phyloP scores from a whole-genome alignment of 2,329 filamentous ascomycete genomes.

The Plenodomus biglobosus region DNA sequence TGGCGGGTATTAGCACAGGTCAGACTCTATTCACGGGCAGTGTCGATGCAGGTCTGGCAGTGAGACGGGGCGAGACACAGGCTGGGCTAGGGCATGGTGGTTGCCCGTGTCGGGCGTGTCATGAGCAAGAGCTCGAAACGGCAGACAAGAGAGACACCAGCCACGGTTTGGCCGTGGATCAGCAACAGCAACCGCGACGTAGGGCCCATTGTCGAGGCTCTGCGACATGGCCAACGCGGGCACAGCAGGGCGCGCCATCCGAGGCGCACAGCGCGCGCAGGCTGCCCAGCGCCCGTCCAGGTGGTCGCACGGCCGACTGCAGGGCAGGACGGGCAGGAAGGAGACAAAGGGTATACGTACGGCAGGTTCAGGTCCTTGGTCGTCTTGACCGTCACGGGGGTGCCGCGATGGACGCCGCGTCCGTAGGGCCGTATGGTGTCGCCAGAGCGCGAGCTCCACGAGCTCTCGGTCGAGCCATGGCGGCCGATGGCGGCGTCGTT shows the following conservation, averaged over 20 bases:
- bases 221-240: slow-evolving; percentile 17
- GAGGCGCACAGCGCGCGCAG: slow-evolving; percentile 23
- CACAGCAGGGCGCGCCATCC: slow-evolving; percentile 9
- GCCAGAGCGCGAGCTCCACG: slow-evolving; percentile 67
- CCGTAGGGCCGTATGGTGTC: slow-evolving; percentile 61
- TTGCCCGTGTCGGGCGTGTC: slow-evolving; percentile 8
- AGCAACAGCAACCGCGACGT: slow-evolving; percentile 4
- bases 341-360: no score
- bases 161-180: not conserved
- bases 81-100: slow-evolving; percentile 14
- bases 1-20: slow-evolving; percentile 30
- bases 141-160: slow-evolving; percentile 2
- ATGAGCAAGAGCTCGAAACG: slow-evolving; percentile 7
- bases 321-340: slow-evolving; percentile 2
- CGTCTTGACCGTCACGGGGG: slow-evolving; percentile 56
- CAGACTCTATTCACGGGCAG: slow-evolving; percentile 4
- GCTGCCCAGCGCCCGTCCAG: slow-evolving; percentile 3
- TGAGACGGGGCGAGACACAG: slow-evolving; percentile 29
- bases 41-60: slow-evolving; percentile 17
- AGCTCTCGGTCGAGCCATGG: slow-evolving; percentile 67
- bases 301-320: slow-evolving; percentile 6
- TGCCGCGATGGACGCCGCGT: slow-evolving; percentile 41
- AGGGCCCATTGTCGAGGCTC: slow-evolving; percentile 14
- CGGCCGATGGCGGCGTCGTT: slow-evolving; percentile 62
- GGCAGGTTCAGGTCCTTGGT: slow-evolving; percentile 51